These are phyloP conservation scores for Paecilomyces niveus DNA, from an alignment of 2,329 filamentous ascomycete species.

Conservation along the genomic window DNA sequence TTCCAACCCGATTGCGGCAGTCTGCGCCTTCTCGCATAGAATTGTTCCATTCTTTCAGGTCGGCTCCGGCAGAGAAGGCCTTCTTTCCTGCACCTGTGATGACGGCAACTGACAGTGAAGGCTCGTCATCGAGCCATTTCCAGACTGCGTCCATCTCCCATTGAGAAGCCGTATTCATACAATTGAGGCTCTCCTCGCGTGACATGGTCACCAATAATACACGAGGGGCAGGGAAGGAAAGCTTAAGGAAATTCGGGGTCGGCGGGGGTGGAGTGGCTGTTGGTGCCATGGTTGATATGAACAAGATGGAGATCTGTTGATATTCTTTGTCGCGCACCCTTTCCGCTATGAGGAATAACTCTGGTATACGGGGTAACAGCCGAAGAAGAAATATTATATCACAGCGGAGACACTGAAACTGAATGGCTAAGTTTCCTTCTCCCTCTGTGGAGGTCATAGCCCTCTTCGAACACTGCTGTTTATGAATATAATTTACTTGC, in stretches of 20 bases:
- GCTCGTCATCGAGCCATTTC: slow-evolving; percentile 58
- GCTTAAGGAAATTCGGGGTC: background rate
- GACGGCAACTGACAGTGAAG: slow-evolving; percentile 54
- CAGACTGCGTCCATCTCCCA: slow-evolving; percentile 42
- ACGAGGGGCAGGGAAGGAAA: slow-evolving; percentile 1
- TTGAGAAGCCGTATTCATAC: slow-evolving; percentile 34
- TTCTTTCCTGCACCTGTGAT: slow-evolving; percentile 54
- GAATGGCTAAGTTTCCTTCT: background rate
- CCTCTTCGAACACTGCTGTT: background rate
- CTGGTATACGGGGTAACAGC: background rate
- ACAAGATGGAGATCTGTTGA: background rate
- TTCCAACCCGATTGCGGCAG: slow-evolving; percentile 54
- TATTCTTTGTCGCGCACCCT: background rate
- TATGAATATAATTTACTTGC: background rate
- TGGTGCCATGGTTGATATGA: background rate
- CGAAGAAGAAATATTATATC: background rate
- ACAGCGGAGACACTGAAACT: background rate
- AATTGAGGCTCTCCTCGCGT: slow-evolving; percentile 34
- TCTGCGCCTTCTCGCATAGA: slow-evolving; percentile 33
- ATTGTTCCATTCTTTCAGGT: slow-evolving; percentile 58
- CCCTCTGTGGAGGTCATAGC: background rate
- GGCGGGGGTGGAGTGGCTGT: background rate
- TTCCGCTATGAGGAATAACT: background rate
- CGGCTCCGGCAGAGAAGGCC: slow-evolving; percentile 62
- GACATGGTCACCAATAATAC: slow-evolving; percentile 37